Evolutionary conservation across 2,329 filamentous ascomycete genomes (phyloP), one percentile per base, ranked within the genome.

Genomic region (Aspergillus pseudoglaucus): DNA sequence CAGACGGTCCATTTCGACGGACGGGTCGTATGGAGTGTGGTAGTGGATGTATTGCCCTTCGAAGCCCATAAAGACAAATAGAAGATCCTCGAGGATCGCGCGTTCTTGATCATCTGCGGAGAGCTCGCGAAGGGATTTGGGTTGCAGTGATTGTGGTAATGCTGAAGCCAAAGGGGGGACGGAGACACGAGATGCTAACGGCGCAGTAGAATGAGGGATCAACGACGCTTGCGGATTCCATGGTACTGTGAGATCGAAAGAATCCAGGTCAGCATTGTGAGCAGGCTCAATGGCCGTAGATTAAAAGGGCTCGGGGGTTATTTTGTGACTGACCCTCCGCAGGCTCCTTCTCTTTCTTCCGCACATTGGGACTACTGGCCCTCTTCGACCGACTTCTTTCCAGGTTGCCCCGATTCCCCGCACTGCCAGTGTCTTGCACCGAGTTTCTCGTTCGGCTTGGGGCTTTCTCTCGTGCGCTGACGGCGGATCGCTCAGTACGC

Each of bases 21-120:
- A 74, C 0, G 90, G 89, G 57, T 95, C 84, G 65, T 95, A 97
- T 7, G 81, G 80, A 56, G 88, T 86, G 49, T 80, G 80, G 64
- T 89, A 97, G 47, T 88, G 87, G 52, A 98, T 87, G 64, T 97
- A 97, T 66, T 95, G 90, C n/a, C 93, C 93, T 69, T 98, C 93
- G 54, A 90, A 95, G 20, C 93, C 93, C 90, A 98, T 96, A 59
- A 97, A 94, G 4, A 95, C 90, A 63, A 91, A 96, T 32, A 97
- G 71, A 14, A 98, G 71, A 59, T 98, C 93, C 58, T 96, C 90
- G 39, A 97, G 76, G 42, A 98, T 85, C 7, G 83, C 87, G 20
- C 83, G 81, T 70, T 98, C 93, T 67, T 98, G 93, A 2, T 81
- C 80, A 55, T 94, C 86, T 23, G 94, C 73, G 0, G 83, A 83